These are phyloP conservation scores for Pichia sp. DNA, from an alignment of 1,139 yeast genomes.

Conservation along the genomic window DNA sequence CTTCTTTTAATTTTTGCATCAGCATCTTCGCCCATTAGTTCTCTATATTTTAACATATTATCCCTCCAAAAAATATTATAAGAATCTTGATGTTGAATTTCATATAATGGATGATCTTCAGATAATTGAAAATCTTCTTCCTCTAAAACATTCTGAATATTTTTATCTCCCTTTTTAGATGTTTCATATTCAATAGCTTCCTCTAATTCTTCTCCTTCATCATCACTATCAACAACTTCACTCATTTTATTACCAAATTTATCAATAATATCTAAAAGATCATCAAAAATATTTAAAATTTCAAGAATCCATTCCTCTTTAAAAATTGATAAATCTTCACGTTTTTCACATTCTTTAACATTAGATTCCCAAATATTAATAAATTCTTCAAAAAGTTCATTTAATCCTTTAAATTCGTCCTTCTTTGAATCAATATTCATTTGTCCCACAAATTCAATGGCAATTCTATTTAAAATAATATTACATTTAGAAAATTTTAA, in stretches of 20 bases:
- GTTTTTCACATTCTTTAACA: constrained; percentile 32
- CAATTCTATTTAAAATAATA: constrained; percentile 51
- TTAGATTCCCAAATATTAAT: constrained; percentile 9
- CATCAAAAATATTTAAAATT: constrained; percentile 37
- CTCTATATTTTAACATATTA: constrained; percentile 41
- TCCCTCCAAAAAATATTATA: constrained; percentile 53
- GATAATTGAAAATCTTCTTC: constrained; percentile 33
- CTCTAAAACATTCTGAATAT: constrained; percentile 16
- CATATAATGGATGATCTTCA: constrained; percentile 48
- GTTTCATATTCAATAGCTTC: constrained; percentile 33
- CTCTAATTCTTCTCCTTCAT: constrained; percentile 33
- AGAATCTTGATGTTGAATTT: constrained; percentile 31
- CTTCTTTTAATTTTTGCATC: constrained; percentile 13
- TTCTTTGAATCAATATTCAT: constrained; percentile 38
- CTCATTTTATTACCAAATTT: constrained; percentile 52
- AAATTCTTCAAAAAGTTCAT: constrained; percentile 8
- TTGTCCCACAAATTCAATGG: constrained; percentile 49
- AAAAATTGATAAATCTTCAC: constrained; percentile 18
- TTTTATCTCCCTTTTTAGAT: constrained; percentile 31
- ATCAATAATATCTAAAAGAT: constrained; percentile 56
- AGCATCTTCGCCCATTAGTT: constrained; percentile 27
- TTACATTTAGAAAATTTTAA: constrained; percentile 45
- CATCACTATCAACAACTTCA: constrained; percentile 48
- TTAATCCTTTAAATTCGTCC: constrained; percentile 38
- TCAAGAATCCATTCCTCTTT: constrained; percentile 23